Base-by-base conservation (phyloP, 441 rosid species). In the Pelargonium myrrhifolium region DNA sequence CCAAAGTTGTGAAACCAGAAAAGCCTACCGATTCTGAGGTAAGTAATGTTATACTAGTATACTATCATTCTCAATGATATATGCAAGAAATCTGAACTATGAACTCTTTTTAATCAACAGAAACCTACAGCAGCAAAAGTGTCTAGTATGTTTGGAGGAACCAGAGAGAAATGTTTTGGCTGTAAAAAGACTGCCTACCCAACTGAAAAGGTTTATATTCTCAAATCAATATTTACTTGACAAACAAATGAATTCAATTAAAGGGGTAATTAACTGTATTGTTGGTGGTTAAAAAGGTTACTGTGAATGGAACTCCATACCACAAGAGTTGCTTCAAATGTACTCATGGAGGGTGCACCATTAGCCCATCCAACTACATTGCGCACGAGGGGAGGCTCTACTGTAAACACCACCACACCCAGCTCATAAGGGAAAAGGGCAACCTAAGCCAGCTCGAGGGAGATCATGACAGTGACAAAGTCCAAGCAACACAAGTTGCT, bases 321-420 rank as follows among this genome's bases (percentile, higher is more conserved):
- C 97, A 89, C 75, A 89, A 79, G 83, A 91, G 93, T 77, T 93
- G 99, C 74, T 93, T 93, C 96, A 93, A 93, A 83, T 93, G 98
- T 79, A 90, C 82, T 53, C 96, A 92, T 76, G 98, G 98, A 74
- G 97, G 98, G 6, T 92, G 98, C 51, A 80, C 80, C 7, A 90
- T 92, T 49, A 92, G 97, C 76, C 98, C 96, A 5, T 92, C 98
- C 26, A 92, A 90, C 81, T 90, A 92, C 73, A 78, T 88, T 63
- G 98, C 98, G 17, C 96, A 93, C 28, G 98, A 93, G 64, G 98
- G 98, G 17, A 78, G 88, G 74, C 92, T 93, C 73, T 93, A 90
- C 78, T 93, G 98, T 83, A 90, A 88, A 73, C 98, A 90, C 81
- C 98, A 93, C 76, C 98, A 93, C 68, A 83, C 82, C 74, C 98